Conservation (phyloP, 768 basidiomycete species). For the Boletus bicolor region DNA sequence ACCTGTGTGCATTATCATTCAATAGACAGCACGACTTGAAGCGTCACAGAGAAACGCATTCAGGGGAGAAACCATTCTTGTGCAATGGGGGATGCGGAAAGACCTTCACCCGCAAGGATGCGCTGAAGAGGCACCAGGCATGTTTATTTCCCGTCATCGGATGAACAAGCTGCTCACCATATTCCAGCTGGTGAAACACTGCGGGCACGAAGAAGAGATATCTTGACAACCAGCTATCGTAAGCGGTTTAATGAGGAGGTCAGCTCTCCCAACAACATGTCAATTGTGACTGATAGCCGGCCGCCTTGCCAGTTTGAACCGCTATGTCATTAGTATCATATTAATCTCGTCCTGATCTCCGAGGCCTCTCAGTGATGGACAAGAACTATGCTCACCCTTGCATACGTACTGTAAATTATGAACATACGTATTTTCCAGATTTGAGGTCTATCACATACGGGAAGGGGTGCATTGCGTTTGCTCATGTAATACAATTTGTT, state of each 20-base stretch:
- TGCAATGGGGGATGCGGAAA: conserved; percentile 86
- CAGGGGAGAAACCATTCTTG: conserved; percentile 78
- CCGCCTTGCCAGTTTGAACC: conserved; percentile 17
- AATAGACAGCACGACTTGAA: conserved; percentile 85
- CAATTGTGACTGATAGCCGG: conserved; percentile 21
- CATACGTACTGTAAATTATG: conserved; percentile 31
- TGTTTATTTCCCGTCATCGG: conserved; percentile 18
- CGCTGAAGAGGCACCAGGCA: conserved; percentile 82
- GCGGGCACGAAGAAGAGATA: conserved; percentile 63
- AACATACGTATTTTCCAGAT: conserved; percentile 19
- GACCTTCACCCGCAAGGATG: conserved; percentile 85
- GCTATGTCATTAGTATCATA: conserved; percentile 24
- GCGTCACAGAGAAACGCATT: conserved; percentile 80
- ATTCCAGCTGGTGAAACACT: conserved; percentile 68
- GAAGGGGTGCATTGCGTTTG: conserved; percentile 4
- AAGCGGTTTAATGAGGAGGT: conserved; percentile 15
- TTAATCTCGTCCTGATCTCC: conserved; percentile 23
- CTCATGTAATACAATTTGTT: conserved; percentile 27
- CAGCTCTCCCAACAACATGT: conserved; percentile 10
- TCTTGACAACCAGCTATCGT: conserved; percentile 22
- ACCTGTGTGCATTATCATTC: conserved; percentile 77
- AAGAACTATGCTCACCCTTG: conserved; percentile 24
- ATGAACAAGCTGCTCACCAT: conserved; percentile 15
- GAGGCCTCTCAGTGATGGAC: conserved; percentile 10
- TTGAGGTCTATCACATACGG: conserved; percentile 15